Base-by-base conservation (phyloP, 2,329 filamentous ascomycete genomes). In the Remersonia thermophila region DNA sequence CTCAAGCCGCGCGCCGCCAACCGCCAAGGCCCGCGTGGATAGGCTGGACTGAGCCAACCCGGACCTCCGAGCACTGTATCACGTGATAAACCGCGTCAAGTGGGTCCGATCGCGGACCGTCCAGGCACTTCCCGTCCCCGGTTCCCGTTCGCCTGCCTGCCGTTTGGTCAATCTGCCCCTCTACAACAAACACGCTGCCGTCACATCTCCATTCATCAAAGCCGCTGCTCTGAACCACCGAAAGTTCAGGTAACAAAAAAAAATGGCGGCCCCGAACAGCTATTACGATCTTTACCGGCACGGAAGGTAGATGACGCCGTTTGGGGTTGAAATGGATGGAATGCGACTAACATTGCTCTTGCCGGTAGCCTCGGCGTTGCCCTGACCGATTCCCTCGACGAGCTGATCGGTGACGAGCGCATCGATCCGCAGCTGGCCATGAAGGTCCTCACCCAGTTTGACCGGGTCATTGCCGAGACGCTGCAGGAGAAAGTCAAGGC, bases 361-460 rank as follows among this genome's bases (percentile, higher is more conserved):
- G 6, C 14, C 14, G 8, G 16, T 18, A 98, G 91, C 63, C 85
- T 98, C 65, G 91, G 91, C 51, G 73, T 85, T 54, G 80, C 89
- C 39, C 73, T 98, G 52, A 95, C 89, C 37, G 93, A 98, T 63
- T 94, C 87, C 37, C 86, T 98, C 53, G 91, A 98, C 63, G 85
- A 93, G 54, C 71, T 98, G 49, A 96, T 98, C 62, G 89, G 83
- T 56, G 82, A 89, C 49, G 80, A 86, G 53, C 83, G 84, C 48
- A 96, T 98, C 63, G 89, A 96, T 63, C 91, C 91, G 18, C 91
- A 98, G 66, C 76, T 98, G 30, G 91, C 91, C 34, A 96, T 98
- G 85, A 94, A 93, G 71, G 93, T 98, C 46, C 74, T 98, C 43
- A 77, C 79, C 49, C 93, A 93, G 63, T 98, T 96, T 59, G 91